Conservation (phyloP, 1,139 yeast species). For the Keqinozyma sinolaborantium region DNA sequence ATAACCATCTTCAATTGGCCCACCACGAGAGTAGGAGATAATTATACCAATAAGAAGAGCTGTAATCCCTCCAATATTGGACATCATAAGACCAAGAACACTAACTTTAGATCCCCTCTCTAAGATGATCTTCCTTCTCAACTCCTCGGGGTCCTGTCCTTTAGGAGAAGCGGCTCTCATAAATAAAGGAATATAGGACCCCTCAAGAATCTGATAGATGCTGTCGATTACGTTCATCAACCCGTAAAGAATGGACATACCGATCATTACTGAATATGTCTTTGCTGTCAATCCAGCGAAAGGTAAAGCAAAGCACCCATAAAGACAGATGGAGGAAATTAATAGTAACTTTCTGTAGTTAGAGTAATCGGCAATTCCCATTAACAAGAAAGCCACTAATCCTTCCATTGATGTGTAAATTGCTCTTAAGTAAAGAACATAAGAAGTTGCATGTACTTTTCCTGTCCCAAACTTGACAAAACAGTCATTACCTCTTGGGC, state of each 20-base stretch:
- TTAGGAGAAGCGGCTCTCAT: constrained; percentile 28
- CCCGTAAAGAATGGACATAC: constrained; percentile 29
- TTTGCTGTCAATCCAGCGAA: constrained; percentile 28
- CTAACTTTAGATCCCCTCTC: constrained; percentile 35
- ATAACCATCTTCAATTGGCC: constrained; percentile 26
- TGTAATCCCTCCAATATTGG: constrained; percentile 39
- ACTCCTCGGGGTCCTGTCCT: constrained; percentile 20
- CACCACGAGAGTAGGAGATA: constrained; percentile 28
- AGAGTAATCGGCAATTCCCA: constrained; percentile 45
- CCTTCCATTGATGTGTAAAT: constrained; percentile 40
- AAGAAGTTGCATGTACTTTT: constrained; percentile 32
- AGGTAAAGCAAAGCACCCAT: constrained; percentile 37
- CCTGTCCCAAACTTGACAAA: constrained; percentile 34
- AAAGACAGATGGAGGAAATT: constrained; percentile 25
- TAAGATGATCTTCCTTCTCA: constrained; percentile 22
- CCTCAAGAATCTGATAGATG: constrained; percentile 38
- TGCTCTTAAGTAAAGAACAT: constrained; percentile 36
- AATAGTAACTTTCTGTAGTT: constrained; percentile 33
- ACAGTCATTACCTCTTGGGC: constrained; percentile 33
- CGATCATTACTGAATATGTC: constrained; percentile 18
- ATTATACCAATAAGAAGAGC: constrained; percentile 39
- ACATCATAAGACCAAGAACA: constrained; percentile 34
- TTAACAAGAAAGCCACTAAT: constrained; percentile 29
- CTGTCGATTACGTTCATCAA: constrained; percentile 27
- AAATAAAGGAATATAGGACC: constrained; percentile 41